These are phyloP conservation scores for Lithohypha guttulata DNA, from an alignment of 2,329 filamentous ascomycete genomes.

Conservation along the genomic window DNA sequence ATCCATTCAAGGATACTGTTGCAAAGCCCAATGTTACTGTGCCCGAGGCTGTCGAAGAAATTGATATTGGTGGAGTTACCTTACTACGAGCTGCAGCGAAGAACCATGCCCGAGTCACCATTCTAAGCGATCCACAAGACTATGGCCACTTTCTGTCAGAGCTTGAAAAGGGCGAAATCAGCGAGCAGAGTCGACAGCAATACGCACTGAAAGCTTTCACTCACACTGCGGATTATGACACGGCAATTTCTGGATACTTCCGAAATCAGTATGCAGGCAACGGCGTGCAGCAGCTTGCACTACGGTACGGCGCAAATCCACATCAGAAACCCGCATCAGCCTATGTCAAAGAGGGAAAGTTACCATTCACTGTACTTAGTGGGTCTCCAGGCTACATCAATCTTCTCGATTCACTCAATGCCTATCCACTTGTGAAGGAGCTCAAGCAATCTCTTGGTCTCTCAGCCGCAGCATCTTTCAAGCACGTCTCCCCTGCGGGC, in stretches of 20 bases:
- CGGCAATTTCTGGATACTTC: constrained; percentile 92
- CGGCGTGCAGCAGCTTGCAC: constrained; percentile 68
- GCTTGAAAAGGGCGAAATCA: constrained; percentile 76
- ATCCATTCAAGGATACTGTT: constrained; percentile 97
- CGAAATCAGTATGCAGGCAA: constrained; percentile 88
- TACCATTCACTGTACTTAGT: constrained; percentile 90
- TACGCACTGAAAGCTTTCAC: constrained; percentile 97
- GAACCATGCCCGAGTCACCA: constrained; percentile 92
- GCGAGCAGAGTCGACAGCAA: constrained; percentile 70
- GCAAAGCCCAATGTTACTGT: constrained; percentile 96
- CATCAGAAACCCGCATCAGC: constrained; percentile 95
- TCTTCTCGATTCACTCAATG: constrained; percentile 88
- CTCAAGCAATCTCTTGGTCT: constrained; percentile 77
- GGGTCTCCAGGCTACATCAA: constrained; percentile 96
- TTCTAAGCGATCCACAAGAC: constrained; percentile 86
- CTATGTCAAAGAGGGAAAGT: constrained; percentile 57
- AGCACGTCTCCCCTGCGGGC: constrained; percentile 94
- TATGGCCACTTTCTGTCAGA: constrained; percentile 91
- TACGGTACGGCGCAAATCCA: constrained; percentile 93
- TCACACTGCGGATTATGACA: constrained; percentile 94
- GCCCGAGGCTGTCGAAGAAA: constrained; percentile 93
- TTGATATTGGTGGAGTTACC: constrained; percentile 96
- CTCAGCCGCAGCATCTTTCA: constrained; percentile 93
- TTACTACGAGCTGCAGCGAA: constrained; percentile 93
- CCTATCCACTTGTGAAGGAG: constrained; percentile 95